Evolutionary conservation across 1,284 basidiomycete species (phyloP).

Genomic region (Cystobasidiaceae sp.): DNA sequence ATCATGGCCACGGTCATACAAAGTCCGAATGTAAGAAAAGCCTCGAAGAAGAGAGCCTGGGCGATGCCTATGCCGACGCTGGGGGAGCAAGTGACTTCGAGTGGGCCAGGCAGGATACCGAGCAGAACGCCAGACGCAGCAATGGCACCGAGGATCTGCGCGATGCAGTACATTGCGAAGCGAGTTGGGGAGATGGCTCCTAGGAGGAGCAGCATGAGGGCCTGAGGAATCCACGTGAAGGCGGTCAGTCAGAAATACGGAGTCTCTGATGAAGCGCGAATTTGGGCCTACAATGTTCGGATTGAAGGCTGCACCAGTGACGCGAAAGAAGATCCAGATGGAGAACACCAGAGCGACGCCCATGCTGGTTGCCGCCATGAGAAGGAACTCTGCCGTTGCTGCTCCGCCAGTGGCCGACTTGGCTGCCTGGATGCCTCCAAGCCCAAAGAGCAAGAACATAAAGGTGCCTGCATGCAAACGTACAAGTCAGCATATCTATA

Average conservation of each 20-base stretch:
- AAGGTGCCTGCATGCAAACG: slow-evolving; percentile 19
- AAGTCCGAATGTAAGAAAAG: slow-evolving; percentile 59
- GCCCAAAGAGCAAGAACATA: slow-evolving; percentile 59
- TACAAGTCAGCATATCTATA: background rate
- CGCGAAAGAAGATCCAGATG: slow-evolving; percentile 33
- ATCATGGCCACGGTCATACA: slow-evolving; percentile 26
- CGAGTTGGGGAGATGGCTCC: slow-evolving; percentile 31
- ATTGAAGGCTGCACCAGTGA: slow-evolving; percentile 20
- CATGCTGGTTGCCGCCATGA: slow-evolving; percentile 27
- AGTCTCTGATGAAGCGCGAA: too few relatives aligned
- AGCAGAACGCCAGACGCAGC: slow-evolving; percentile 58
- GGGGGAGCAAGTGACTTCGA: slow-evolving; percentile 57
- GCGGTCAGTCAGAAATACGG: too few relatives aligned
- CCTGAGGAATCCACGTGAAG: slow-evolving; percentile 3
- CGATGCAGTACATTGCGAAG: slow-evolving; percentile 33
- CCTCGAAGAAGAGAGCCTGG: slow-evolving; percentile 65
- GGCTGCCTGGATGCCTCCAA: slow-evolving; percentile 59
- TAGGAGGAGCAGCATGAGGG: slow-evolving; percentile 32
- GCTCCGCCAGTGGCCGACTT: background rate
- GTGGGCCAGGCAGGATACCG: slow-evolving; percentile 58
- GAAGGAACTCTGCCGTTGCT: background rate
- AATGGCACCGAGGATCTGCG: slow-evolving; percentile 35
- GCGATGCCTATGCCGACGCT: slow-evolving; percentile 52
- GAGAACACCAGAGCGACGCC: slow-evolving; percentile 19
- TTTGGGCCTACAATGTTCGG: slow-evolving; percentile 20